Conservation (phyloP, 345 rosid genomes). For the Diplotaxis tenuifolia region DNA sequence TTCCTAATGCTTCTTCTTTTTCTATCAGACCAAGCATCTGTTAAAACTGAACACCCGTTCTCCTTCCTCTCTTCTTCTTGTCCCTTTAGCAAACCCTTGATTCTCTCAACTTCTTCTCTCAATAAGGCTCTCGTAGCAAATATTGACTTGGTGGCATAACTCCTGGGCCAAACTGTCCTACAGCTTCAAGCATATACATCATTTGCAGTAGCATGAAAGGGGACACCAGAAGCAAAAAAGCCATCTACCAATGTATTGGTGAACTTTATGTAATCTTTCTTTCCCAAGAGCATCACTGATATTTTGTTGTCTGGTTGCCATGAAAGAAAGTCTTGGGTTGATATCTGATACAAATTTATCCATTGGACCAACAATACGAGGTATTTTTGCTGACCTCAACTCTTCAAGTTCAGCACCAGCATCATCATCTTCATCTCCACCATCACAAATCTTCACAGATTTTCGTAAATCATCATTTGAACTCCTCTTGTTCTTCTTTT, state of each 20-base stretch:
- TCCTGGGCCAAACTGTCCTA: not conserved
- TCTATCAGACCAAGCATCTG: too few relatives aligned
- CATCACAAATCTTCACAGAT: not conserved
- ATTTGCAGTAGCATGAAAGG: not conserved
- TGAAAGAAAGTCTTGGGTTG: not conserved
- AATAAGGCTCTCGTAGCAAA: not conserved
- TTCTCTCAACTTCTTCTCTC: not conserved
- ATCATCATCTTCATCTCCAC: not conserved
- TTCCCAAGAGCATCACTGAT: not conserved
- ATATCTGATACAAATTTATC: not conserved
- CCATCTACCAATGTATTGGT: not conserved
- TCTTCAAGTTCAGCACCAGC: not conserved
- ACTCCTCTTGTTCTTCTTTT: not conserved
- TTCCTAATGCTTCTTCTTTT: too few relatives aligned
- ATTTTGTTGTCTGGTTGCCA: not conserved
- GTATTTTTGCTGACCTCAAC: not conserved
- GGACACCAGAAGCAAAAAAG: not conserved
- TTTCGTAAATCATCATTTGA: not conserved
- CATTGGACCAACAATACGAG: not conserved
- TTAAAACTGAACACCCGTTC: too few relatives aligned
- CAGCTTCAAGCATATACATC: not conserved
- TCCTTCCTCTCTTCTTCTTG: too few relatives aligned
- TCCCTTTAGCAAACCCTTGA: too few relatives aligned
- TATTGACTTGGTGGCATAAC: not conserved
- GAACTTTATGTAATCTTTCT: not conserved